A percentile compares a stretch with the other conserved stretches of the same genome.
These are phyloP conservation scores for Cyphellophora europaea DNA, from an alignment of 2,329 filamentous ascomycete species.

Conservation along the genomic window DNA sequence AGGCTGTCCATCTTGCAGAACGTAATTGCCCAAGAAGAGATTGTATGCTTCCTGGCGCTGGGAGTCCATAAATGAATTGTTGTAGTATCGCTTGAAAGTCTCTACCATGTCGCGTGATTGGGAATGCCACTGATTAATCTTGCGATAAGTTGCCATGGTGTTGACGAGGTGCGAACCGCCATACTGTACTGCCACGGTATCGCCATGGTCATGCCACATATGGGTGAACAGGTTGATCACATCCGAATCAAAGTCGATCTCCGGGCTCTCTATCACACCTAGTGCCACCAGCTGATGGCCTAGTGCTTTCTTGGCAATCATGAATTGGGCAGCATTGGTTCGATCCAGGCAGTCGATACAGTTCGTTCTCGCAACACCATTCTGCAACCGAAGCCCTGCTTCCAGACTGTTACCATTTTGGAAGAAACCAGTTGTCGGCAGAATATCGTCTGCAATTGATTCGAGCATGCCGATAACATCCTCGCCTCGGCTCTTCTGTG, in stretches of 20 bases:
- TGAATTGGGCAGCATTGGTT: conserved; percentile 95
- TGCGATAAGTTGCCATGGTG: conserved; percentile 98
- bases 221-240: conserved; percentile 93
- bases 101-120: conserved; percentile 98
- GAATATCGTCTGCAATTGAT: conserved; percentile 75
- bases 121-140: conserved; percentile 98
- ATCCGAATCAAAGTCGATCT: conserved; percentile 87
- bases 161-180: conserved; percentile 96
- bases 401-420: conserved; percentile 73
- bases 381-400: conserved; percentile 63
- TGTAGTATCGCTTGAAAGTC: conserved; percentile 97
- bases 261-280: conserved; percentile 70
- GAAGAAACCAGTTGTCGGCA: conserved; percentile 84
- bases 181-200: conserved; percentile 96
- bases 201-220: conserved; percentile 97
- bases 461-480: conserved; percentile 93
- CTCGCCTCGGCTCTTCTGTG: conserved; percentile 81
- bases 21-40: conserved; percentile 91
- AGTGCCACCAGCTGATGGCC: conserved; percentile 87
- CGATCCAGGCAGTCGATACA: conserved; percentile 97
- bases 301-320: conserved; percentile 88
- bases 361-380: conserved; percentile 88
- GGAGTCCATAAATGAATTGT: conserved; percentile 96
- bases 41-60: conserved; percentile 98
- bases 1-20: conserved; percentile 74